These are phyloP conservation scores for Isabelozyma rhagii DNA, from an alignment of 805 yeast species.

Conservation along the genomic window DNA sequence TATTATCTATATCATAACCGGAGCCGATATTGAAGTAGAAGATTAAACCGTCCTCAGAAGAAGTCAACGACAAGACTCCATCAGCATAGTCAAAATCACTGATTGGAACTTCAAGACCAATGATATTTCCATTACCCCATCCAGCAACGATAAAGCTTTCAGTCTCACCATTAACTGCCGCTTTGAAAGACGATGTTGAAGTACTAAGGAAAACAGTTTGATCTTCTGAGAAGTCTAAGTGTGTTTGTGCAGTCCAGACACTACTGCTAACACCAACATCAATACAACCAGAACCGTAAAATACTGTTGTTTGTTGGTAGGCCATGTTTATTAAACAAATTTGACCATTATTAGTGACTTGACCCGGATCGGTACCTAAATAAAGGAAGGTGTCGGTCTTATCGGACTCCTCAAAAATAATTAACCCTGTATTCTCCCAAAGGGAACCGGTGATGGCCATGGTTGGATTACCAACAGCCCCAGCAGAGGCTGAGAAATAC, in stretches of 20 bases:
- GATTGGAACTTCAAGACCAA: slow-evolving; percentile 7
- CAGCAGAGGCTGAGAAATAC: slow-evolving; percentile 11
- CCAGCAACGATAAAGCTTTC: slow-evolving; percentile 20
- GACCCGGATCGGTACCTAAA: not conserved
- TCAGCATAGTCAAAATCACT: slow-evolving; percentile 6
- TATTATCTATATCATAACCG: slow-evolving; percentile 14
- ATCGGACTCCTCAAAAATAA: slow-evolving; percentile 4
- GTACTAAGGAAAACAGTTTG: slow-evolving; percentile 18
- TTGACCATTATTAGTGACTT: slow-evolving; percentile 17
- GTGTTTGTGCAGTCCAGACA: slow-evolving; percentile 9
- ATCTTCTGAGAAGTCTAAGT: slow-evolving; percentile 7
- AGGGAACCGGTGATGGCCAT: slow-evolving; percentile 7
- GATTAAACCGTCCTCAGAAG: not conserved
- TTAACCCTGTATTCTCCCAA: slow-evolving; percentile 10
- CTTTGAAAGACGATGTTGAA: slow-evolving; percentile 12
- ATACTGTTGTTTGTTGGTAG: slow-evolving; percentile 17
- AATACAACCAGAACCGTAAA: slow-evolving; percentile 25
- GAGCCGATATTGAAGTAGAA: slow-evolving; percentile 16
- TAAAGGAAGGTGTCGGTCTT: not conserved
- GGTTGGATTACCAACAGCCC: slow-evolving; percentile 10
- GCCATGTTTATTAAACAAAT: slow-evolving; percentile 22
- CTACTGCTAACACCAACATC: slow-evolving; percentile 12
- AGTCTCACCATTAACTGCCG: slow-evolving; percentile 7
- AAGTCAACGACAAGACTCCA: slow-evolving; percentile 11
- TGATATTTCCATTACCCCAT: slow-evolving; percentile 19